Evolutionary conservation across 331 rosid genomes (phyloP), one percentile per base, ranked within the genome.

Genomic region (Quercus tomentella): DNA sequence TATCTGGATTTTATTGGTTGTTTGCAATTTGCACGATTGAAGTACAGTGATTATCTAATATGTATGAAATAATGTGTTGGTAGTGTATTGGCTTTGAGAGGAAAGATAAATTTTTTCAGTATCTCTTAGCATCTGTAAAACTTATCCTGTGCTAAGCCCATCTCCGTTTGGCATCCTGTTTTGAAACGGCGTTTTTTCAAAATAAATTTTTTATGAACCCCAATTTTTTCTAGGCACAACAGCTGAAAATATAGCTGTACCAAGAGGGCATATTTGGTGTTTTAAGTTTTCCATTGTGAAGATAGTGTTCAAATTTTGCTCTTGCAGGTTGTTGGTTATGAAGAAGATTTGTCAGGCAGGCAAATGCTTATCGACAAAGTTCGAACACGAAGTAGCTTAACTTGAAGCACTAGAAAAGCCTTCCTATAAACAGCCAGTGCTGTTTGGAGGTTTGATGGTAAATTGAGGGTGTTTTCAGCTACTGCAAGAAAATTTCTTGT

Each of bases 261-360:
- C 45, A 41, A 41, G 45, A 12, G 45, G 9, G 45, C 1, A 0
- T 41, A 41, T 41, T 75, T 77, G 69, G n/a, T 52, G 17, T 51
- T 25, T 70, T 79, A 35, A 5, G 74, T 58, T 57, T 86, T 76
- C 15, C 45, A 56, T 77, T 79, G 75, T 71, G 33, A 75, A 74
- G 77, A 62, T 25, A 41, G 7, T 58, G 23, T 70, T 70, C 75
- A 37, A 74, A 82, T 70, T 43, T 72, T 74, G 23, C 75, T 70
- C 73, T 76, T 81, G 86, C 91, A 95, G 99, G 92, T 95, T 73
- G 98, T 90, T 75, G 78, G 94, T 80, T 90, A 89, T 45, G 99
- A 95, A 83, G 98, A 95, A 79, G 98, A 95, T 85, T 90, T 93
- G 77, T 87, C 97, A 2, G 99, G 99, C 83, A 87, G 96, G 85